phyloP scores from a whole-genome alignment of 768 basidiomycete genomes.

The Suillus discolor region DNA sequence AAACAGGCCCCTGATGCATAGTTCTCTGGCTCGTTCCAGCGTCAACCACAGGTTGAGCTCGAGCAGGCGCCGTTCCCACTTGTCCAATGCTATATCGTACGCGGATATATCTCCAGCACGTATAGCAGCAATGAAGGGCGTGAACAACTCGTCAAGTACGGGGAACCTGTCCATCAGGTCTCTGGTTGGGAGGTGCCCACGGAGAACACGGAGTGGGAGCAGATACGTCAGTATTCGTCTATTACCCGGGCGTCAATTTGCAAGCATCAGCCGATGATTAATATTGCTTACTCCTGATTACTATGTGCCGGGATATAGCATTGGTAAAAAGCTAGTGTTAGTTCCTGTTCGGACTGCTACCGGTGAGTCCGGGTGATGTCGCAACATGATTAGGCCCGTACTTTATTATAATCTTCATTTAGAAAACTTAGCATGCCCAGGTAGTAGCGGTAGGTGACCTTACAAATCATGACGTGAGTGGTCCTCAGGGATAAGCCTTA shows the following conservation, averaged over 20 bases:
- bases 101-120: slow-evolving; percentile 70
- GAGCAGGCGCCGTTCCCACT: slow-evolving; percentile 72
- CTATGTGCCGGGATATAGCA: slow-evolving; percentile 69
- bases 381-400: slow-evolving; percentile 26
- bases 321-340: slow-evolving; percentile 84
- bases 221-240: slow-evolving; percentile 93
- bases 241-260: not conserved
- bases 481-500: slow-evolving; percentile 15
- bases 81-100: slow-evolving; percentile 82
- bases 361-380: slow-evolving; percentile 7
- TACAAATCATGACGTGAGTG: slow-evolving; percentile 22
- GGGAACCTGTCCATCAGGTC: slow-evolving; percentile 76
- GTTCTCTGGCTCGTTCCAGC: slow-evolving; percentile 85
- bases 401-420: slow-evolving; percentile 89
- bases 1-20: slow-evolving; percentile 84
- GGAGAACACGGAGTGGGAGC: slow-evolving; percentile 85
- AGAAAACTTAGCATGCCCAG: slow-evolving; percentile 93
- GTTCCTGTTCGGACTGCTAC: slow-evolving; percentile 76
- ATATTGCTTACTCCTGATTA: slow-evolving; percentile 76
- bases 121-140: slow-evolving; percentile 82
- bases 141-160: slow-evolving; percentile 68
- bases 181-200: slow-evolving; percentile 81
- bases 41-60: slow-evolving; percentile 86
- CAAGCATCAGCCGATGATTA: not conserved
- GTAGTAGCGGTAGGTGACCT: slow-evolving; percentile 96